Base-by-base conservation (phyloP, 768 basidiomycete genomes). In the Suillus americanus region DNA sequence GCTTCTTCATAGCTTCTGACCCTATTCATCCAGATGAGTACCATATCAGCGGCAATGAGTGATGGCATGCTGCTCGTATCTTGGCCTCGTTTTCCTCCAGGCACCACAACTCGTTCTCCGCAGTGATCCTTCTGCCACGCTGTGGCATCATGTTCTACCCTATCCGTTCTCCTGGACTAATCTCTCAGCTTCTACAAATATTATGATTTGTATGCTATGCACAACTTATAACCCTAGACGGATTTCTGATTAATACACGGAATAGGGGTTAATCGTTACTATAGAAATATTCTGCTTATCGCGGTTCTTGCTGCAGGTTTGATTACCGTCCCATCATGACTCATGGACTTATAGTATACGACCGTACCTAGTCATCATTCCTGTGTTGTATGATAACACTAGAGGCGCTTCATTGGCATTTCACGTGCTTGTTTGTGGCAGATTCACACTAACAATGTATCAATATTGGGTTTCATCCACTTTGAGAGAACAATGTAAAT, bases 41-140 rank as follows among this genome's bases (percentile, higher is more conserved):
- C 75, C 23, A 75, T 81, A 64, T 75, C 73, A n/a, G 80, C 81
- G 13, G 71, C 73, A 10, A 72, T 81, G 70, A 71, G 67, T 33
- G 79, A 80, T 56, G 80, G 80, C 20, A 72, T 81, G 45, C 72
- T 81, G 18, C 64, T 77, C 1, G 45, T 81, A 38, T 76, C 79
- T 9, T 81, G 80, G 80, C 80, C 80, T 2, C 73, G 75, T 38
- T 41, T 48, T 3, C 67, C 76, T 16, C 51, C 68, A 0, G 69
- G 69, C 30, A 53, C 66, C 35, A 69, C 65, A 65, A 54, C 67
- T 51, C 50, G 67, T 10, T 20, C 67, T n/a, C 16, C 60, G 0
- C 14, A 48, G 61, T 64, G 65, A 65, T 57, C 50, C 63, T 33
- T 9, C 48, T 2, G 10, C 30, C 16, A 37, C 55, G 50, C 6